A percentile compares a stretch with the other conserved stretches of the same genome.
phyloP scores from a whole-genome alignment of 2,329 filamentous ascomycete species.

The Xylaria sp. region DNA sequence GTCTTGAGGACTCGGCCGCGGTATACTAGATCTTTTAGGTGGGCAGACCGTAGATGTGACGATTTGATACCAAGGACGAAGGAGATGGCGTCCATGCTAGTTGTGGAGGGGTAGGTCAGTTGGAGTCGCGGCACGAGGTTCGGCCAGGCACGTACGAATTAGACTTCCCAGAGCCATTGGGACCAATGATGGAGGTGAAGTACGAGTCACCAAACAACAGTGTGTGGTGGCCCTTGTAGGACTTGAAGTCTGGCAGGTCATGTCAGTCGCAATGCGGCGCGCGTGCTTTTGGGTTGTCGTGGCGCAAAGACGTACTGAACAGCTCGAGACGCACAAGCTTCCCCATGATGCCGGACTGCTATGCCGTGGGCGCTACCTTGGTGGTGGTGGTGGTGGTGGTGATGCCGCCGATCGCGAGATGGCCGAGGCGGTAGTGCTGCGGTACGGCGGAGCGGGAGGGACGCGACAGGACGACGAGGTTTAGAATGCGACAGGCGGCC shows the following conservation, averaged over 20 bases:
- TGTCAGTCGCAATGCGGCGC: slow-evolving; percentile 27
- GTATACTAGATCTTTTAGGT: slow-evolving; percentile 94
- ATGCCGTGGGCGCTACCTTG: slow-evolving; percentile 19
- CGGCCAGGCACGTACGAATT: slow-evolving; percentile 77
- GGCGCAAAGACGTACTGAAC: slow-evolving; percentile 64
- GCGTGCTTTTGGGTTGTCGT: slow-evolving; percentile 2
- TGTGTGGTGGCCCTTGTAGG: slow-evolving; percentile 95
- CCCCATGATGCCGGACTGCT: slow-evolving; percentile 73
- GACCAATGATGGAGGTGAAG: slow-evolving; percentile 98
- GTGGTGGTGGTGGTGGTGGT: slow-evolving; percentile 13
- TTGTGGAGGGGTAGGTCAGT: slow-evolving; percentile 22
- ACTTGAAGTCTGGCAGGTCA: slow-evolving; percentile 81
- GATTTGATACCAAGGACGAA: slow-evolving; percentile 99
- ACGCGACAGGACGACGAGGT: slow-evolving; percentile 22
- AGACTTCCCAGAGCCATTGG: slow-evolving; percentile 99
- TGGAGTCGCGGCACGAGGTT: slow-evolving; percentile 41
- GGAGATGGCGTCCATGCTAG: slow-evolving; percentile 97
- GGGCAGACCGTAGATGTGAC: slow-evolving; percentile 93
- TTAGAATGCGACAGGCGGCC: slow-evolving; percentile 35
- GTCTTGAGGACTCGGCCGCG: slow-evolving; percentile 93
- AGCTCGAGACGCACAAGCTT: slow-evolving; percentile 96
- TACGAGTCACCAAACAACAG: slow-evolving; percentile 97
- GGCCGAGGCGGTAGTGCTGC: neutral
- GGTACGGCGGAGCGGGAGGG: slow-evolving; percentile 4
- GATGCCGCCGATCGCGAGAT: neutral